A percentile compares a stretch with the other conserved stretches of the same genome.
Conservation (phyloP, 371 early-diverging fungal species). For the Synchytrium microbalum region DNA sequence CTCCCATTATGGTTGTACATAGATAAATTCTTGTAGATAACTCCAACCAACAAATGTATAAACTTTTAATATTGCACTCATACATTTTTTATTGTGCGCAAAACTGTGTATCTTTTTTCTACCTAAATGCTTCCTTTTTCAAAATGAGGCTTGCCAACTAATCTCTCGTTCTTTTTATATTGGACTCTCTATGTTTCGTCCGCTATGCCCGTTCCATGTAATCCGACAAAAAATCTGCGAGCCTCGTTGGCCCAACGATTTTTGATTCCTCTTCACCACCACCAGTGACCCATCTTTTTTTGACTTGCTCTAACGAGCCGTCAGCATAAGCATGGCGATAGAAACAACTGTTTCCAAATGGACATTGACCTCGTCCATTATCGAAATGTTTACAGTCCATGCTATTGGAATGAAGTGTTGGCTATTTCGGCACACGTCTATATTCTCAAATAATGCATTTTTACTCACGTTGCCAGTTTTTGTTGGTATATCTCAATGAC, state of each 20-base stretch:
- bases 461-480: constrained; percentile 13
- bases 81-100: too few relatives aligned
- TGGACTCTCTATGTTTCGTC: too few relatives aligned
- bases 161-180: too few relatives aligned
- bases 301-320: constrained; percentile 29
- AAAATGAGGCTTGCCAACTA: too few relatives aligned
- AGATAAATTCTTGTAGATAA: too few relatives aligned
- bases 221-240: constrained; percentile 27
- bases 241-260: constrained; percentile 19
- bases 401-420: constrained; percentile 6
- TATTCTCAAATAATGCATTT: neutral
- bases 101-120: too few relatives aligned
- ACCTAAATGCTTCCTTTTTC: too few relatives aligned
- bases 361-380: constrained; percentile 44
- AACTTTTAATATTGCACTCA: too few relatives aligned
- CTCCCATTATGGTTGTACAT: too few relatives aligned
- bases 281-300: constrained; percentile 25
- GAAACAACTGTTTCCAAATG: constrained; percentile 48
- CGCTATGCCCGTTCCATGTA: too few relatives aligned
- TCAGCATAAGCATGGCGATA: constrained; percentile 44
- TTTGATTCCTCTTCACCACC: constrained; percentile 20
- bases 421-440: neutral
- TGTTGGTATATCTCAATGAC: constrained; percentile 40
- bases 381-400: constrained; percentile 47
- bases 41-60: too few relatives aligned